Evolutionary conservation across 2,329 filamentous ascomycete genomes (phyloP).

Genomic region (Fusarium newnesense): DNA sequence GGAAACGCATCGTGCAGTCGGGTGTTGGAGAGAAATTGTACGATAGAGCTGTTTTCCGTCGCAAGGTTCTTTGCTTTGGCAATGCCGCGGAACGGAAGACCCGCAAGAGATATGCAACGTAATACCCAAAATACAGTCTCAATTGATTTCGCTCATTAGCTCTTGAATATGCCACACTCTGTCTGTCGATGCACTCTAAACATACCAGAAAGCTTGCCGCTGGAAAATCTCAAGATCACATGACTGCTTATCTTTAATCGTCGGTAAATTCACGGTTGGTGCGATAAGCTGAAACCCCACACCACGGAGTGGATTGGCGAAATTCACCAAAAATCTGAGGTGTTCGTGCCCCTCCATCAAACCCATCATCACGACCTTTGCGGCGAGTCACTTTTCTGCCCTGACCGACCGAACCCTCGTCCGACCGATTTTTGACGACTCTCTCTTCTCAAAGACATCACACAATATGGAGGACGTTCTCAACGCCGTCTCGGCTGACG

Average conservation of each 20-base stretch:
- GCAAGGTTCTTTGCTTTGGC: background rate
- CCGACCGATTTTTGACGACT: constrained; percentile 22
- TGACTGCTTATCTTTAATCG: constrained; percentile 44
- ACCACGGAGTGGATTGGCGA: constrained; percentile 52
- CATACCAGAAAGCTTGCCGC: constrained; percentile 34
- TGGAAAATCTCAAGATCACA: constrained; percentile 52
- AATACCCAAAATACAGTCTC: background rate
- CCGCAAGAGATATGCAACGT: background rate
- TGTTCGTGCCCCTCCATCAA: constrained; percentile 50
- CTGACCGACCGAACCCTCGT: constrained; percentile 19
- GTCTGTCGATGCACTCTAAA: constrained; percentile 22
- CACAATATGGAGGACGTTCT: constrained; percentile 56
- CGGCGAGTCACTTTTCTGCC: constrained; percentile 44
- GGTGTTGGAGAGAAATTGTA: background rate
- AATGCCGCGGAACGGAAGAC: background rate
- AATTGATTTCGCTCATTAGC: constrained; percentile 24
- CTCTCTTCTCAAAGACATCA: constrained; percentile 15
- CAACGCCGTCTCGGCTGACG: constrained; percentile 67
- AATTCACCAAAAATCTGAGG: constrained; percentile 54
- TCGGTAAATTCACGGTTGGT: constrained; percentile 51
- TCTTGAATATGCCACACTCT: constrained; percentile 15
- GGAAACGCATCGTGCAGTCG: constrained; percentile 42
- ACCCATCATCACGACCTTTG: constrained; percentile 37
- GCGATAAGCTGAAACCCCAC: constrained; percentile 45
- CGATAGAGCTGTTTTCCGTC: constrained; percentile 4